These are phyloP conservation scores for Murraya paniculata DNA, from an alignment of 345 rosid species.

Conservation along the genomic window DNA sequence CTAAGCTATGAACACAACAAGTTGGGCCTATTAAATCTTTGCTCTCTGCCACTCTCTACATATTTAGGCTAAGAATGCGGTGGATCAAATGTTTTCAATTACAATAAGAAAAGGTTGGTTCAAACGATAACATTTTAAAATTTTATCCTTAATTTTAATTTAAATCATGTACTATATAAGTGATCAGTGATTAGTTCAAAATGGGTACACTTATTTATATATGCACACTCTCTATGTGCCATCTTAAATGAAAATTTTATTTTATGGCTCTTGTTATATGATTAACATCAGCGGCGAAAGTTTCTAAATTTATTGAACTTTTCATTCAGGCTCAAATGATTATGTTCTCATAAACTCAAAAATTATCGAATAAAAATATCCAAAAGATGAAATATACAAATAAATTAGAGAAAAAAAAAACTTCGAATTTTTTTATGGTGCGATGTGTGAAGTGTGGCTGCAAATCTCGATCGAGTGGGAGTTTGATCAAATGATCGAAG, in stretches of 20 bases:
- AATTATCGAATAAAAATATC: too few relatives aligned
- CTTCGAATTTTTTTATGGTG: too few relatives aligned
- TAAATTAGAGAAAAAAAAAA: too few relatives aligned
- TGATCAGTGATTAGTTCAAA: background rate
- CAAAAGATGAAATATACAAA: too few relatives aligned
- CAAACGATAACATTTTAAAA: background rate
- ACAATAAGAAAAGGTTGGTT: slow-evolving; percentile 2
- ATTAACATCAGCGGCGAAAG: background rate
- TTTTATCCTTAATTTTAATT: too few relatives aligned
- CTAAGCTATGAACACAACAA: too few relatives aligned
- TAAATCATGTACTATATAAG: background rate
- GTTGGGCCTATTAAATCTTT: background rate
- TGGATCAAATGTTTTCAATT: background rate
- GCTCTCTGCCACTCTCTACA: too few relatives aligned
- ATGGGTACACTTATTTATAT: background rate
- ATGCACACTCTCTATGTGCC: background rate
- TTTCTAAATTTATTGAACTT: background rate
- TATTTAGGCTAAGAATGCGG: background rate
- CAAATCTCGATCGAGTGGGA: too few relatives aligned
- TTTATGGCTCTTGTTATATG: background rate
- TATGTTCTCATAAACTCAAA: background rate
- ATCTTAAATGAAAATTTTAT: background rate
- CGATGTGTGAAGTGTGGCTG: too few relatives aligned
- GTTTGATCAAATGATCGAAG: too few relatives aligned
- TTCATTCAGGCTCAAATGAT: background rate